Evolutionary conservation across 352 stramenopile genomes (phyloP).

Genomic region (Phytophthora tentaculata): DNA sequence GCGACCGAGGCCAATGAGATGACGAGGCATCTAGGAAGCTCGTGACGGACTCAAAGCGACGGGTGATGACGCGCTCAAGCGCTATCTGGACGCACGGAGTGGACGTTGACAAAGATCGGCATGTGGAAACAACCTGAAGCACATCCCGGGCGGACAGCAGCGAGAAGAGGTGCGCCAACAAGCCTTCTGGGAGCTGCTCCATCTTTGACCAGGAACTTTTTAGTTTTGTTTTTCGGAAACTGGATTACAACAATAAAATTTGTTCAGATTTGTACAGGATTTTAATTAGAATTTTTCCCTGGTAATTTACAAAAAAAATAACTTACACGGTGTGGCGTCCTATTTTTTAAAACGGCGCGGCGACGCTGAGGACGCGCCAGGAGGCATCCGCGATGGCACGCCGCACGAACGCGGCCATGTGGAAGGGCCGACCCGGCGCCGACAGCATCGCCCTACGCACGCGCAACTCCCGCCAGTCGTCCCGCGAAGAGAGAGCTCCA

Average conservation of each 20-base stretch:
- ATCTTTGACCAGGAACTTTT: too few relatives aligned
- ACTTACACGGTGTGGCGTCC: neutral
- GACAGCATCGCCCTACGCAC: too few relatives aligned
- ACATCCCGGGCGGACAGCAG: slow-evolving; percentile 68
- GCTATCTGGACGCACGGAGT: slow-evolving; percentile 53
- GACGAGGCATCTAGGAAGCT: slow-evolving; percentile 56
- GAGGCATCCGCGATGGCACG: too few relatives aligned
- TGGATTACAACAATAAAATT: neutral
- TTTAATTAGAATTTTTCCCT: neutral
- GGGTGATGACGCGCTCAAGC: slow-evolving; percentile 63
- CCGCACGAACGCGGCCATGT: too few relatives aligned
- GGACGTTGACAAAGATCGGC: slow-evolving; percentile 43
- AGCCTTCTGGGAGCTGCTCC: slow-evolving; percentile 61
- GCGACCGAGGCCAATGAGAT: slow-evolving; percentile 67
- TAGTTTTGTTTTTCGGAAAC: too few relatives aligned
- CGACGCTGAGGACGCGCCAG: too few relatives aligned
- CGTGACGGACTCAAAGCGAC: slow-evolving; percentile 58
- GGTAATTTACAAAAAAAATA: neutral
- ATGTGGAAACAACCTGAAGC: slow-evolving; percentile 52
- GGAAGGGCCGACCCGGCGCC: too few relatives aligned
- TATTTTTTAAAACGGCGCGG: too few relatives aligned
- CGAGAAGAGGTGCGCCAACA: slow-evolving; percentile 67
- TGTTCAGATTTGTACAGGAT: neutral
- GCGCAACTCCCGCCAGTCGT: too few relatives aligned
- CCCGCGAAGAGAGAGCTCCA: too few relatives aligned